A percentile compares a stretch with the other conserved stretches of the same genome.
Conservation (phyloP, 2,329 filamentous ascomycete genomes). For the Verticillium nonalfalfae region DNA sequence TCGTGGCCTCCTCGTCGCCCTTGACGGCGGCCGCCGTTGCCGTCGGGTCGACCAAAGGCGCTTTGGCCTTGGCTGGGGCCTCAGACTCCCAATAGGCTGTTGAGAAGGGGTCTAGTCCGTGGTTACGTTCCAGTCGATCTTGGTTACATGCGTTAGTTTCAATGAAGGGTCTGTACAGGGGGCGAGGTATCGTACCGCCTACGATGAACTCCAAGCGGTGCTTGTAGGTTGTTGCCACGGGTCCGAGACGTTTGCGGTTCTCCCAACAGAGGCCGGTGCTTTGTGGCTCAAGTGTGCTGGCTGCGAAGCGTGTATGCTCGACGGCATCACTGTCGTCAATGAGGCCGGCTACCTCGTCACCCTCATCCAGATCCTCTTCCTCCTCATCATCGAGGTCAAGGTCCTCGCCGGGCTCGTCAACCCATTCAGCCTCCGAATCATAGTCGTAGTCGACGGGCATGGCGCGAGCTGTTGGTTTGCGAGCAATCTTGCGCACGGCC, state of each 20-base stretch:
- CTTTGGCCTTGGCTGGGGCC: slow-evolving; percentile 15
- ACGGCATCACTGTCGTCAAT: slow-evolving; percentile 78
- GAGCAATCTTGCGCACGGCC: slow-evolving; percentile 43
- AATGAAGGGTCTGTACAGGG: slow-evolving; percentile 2
- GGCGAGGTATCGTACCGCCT: slow-evolving; percentile 39
- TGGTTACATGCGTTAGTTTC: slow-evolving; percentile 14
- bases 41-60: background rate
- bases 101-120: slow-evolving; percentile 76
- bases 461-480: slow-evolving; percentile 46
- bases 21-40: background rate
- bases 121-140: slow-evolving; percentile 43
- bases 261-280: slow-evolving; percentile 84
- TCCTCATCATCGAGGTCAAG: slow-evolving; percentile 62
- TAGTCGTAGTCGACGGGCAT: slow-evolving; percentile 73
- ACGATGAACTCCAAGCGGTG: slow-evolving; percentile 72
- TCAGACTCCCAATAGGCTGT: slow-evolving; percentile 66
- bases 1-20: slow-evolving; percentile 10
- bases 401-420: slow-evolving; percentile 67
- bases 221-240: slow-evolving; percentile 42
- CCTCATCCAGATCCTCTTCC: slow-evolving; percentile 65
- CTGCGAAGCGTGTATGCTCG: slow-evolving; percentile 47
- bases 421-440: slow-evolving; percentile 83
- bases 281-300: slow-evolving; percentile 68
- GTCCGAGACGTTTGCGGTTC: slow-evolving; percentile 40
- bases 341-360: slow-evolving; percentile 87